Conservation (phyloP, 2,329 filamentous ascomycete species). For the Colletotrichum aenigma region DNA sequence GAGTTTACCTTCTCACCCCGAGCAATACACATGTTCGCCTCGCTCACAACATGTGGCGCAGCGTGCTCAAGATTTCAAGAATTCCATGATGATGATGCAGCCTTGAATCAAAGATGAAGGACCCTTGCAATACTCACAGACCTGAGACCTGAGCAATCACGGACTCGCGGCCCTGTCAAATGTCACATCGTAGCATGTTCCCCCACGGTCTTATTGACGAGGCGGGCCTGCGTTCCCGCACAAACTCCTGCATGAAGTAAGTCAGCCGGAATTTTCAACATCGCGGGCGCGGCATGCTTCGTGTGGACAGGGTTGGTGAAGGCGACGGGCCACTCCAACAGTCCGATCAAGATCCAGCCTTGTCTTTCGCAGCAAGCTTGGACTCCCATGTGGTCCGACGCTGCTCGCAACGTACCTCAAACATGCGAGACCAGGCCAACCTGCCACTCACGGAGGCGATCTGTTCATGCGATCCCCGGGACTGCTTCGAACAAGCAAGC, state of each 20-base stretch:
- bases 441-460: conserved; percentile 12
- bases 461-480: conserved; percentile 19
- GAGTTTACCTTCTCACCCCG: background rate
- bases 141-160: background rate
- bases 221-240: background rate
- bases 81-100: background rate
- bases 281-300: background rate
- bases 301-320: background rate
- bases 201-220: background rate
- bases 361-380: background rate
- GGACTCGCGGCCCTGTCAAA: background rate
- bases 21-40: background rate
- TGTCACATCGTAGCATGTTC: background rate
- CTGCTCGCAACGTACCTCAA: conserved; percentile 32
- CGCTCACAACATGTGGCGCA: background rate
- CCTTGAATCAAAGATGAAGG: background rate
- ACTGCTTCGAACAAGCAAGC: background rate
- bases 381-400: conserved; percentile 17
- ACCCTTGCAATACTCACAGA: background rate
- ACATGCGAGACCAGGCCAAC: conserved; percentile 18
- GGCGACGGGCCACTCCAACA: background rate
- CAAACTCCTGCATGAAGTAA: conserved; percentile 1
- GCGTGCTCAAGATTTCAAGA: background rate
- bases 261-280: background rate
- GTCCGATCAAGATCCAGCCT: conserved; percentile 3